Conservation (phyloP, 768 basidiomycete genomes). For the Tephrocybe sp. region DNA sequence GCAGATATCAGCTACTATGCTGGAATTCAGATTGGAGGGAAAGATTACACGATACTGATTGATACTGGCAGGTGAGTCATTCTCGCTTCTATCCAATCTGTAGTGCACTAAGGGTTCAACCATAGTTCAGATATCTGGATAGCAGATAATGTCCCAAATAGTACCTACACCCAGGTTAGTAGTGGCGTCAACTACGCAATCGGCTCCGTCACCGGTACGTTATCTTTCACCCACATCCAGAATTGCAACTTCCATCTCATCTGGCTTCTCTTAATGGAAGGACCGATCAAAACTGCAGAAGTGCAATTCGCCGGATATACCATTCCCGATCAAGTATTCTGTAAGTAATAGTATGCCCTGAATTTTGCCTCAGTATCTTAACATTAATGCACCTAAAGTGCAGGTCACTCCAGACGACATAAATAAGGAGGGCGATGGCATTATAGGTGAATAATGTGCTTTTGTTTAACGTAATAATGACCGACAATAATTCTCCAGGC, state of each 20-base stretch:
- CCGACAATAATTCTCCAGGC: slow-evolving; percentile 42
- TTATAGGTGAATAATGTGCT: slow-evolving; percentile 20
- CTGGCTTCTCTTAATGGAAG: slow-evolving; percentile 24
- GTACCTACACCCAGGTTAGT: slow-evolving; percentile 35
- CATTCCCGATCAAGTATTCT: slow-evolving; percentile 45
- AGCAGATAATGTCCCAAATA: slow-evolving; percentile 40
- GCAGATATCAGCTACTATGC: slow-evolving; percentile 41
- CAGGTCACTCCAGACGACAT: slow-evolving; percentile 31
- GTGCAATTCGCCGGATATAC: slow-evolving; percentile 45
- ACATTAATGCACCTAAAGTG: slow-evolving; percentile 30
- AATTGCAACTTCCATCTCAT: background rate
- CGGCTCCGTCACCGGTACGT: slow-evolving; percentile 49
- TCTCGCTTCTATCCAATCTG: background rate
- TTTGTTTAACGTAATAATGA: background rate
- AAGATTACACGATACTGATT: slow-evolving; percentile 36
- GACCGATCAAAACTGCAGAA: slow-evolving; percentile 42
- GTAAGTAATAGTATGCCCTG: slow-evolving; percentile 39
- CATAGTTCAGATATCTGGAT: slow-evolving; percentile 68
- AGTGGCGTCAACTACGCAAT: slow-evolving; percentile 53
- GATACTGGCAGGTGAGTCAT: slow-evolving; percentile 47
- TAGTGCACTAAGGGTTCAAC: background rate
- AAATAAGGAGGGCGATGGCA: slow-evolving; percentile 31
- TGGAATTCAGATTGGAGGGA: slow-evolving; percentile 36
- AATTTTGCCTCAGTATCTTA: background rate
- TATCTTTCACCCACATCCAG: background rate